Conservation (phyloP, 148 eudicot species). For the Euryodendron excelsum region DNA sequence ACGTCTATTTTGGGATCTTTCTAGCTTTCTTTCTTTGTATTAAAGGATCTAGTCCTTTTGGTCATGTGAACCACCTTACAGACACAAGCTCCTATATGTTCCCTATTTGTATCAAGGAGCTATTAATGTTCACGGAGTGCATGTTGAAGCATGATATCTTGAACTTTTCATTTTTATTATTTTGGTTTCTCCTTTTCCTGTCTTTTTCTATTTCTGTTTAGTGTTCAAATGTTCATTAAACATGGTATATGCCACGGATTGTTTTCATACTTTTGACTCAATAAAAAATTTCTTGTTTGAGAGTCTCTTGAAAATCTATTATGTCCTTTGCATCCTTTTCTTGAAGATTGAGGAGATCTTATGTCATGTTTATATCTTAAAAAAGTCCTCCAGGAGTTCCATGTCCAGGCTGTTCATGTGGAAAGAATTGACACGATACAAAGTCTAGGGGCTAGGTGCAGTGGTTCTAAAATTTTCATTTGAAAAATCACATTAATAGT, state of each 20-base stretch:
- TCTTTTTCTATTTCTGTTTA: background rate
- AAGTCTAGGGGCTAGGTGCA: background rate
- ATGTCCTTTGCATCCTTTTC: background rate
- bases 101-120: background rate
- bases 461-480: background rate
- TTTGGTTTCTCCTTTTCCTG: background rate
- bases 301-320: background rate
- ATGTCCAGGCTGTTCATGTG: background rate
- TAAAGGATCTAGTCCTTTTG: conserved; percentile 8
- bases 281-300: too few relatives aligned
- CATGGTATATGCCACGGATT: background rate
- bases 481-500: background rate
- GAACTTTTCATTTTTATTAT: background rate
- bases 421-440: background rate
- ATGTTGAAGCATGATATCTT: conserved; percentile 1
- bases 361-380: background rate
- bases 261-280: background rate
- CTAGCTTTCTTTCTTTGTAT: background rate
- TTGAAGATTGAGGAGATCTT: background rate
- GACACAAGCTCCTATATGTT: background rate
- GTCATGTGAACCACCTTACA: conserved; percentile 12
- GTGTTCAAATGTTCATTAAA: background rate
- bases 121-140: background rate
- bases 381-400: background rate
- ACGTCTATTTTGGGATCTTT: background rate